Conservation (phyloP, 1,284 basidiomycete genomes). For the Ceratorhiza oryzae-sativae region DNA sequence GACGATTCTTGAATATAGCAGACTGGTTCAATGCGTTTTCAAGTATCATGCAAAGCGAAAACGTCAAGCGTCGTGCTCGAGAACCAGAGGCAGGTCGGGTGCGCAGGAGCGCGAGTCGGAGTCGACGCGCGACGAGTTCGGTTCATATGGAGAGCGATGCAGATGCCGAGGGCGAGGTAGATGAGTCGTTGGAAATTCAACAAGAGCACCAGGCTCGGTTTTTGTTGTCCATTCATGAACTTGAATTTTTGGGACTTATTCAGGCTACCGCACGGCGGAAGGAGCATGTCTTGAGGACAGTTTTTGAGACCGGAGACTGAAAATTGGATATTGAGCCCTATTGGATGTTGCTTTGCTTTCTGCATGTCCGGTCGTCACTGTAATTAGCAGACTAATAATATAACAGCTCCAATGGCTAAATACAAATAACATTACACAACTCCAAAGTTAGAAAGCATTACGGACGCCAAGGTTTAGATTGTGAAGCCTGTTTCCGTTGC, state of each 20-base stretch:
- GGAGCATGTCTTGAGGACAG: constrained; percentile 73
- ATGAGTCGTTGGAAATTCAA: constrained; percentile 60
- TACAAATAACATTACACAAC: too few relatives aligned
- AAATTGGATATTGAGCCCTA: too few relatives aligned
- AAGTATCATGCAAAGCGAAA: constrained; percentile 56
- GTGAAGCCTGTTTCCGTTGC: too few relatives aligned
- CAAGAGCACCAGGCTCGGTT: constrained; percentile 75
- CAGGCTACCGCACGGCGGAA: constrained; percentile 77
- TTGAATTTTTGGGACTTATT: constrained; percentile 78
- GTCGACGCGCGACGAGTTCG: constrained; percentile 42
- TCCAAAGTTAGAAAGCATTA: too few relatives aligned
- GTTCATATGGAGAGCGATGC: constrained; percentile 47
- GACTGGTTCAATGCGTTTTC: constrained; percentile 82
- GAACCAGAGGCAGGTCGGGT: constrained; percentile 3
- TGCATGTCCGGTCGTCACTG: too few relatives aligned
- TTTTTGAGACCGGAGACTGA: constrained; percentile 58
- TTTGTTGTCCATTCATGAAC: constrained; percentile 74
- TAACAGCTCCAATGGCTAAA: too few relatives aligned
- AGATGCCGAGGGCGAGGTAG: constrained; percentile 53
- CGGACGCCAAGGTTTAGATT: too few relatives aligned
- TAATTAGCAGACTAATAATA: too few relatives aligned
- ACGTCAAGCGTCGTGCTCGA: constrained; percentile 55
- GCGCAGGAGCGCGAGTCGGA: constrained; percentile 39
- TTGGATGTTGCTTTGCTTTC: too few relatives aligned
- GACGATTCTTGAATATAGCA: constrained; percentile 78